A percentile compares a stretch with the other conserved stretches of the same genome.
phyloP scores from a whole-genome alignment of 768 basidiomycete species.

The Lentinula sp. region DNA sequence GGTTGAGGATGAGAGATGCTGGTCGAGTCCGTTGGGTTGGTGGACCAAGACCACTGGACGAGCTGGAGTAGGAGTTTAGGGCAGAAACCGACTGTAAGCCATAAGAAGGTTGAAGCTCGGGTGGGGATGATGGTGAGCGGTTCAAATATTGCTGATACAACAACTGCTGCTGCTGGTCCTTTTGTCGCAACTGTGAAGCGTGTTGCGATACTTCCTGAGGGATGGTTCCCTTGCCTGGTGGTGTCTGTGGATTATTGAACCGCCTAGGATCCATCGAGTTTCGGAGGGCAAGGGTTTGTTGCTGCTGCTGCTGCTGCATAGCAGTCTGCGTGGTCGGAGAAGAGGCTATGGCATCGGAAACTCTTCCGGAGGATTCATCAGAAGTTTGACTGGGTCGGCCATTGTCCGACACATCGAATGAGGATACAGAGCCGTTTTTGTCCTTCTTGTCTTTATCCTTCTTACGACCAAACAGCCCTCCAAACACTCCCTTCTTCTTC shows the following conservation, averaged over 20 bases:
- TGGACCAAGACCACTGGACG: conserved; percentile 43
- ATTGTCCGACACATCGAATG: conserved; percentile 43
- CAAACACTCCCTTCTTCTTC: conserved; percentile 71
- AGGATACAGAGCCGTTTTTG: conserved; percentile 35
- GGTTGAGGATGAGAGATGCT: conserved; percentile 69
- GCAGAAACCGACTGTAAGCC: conserved; percentile 73
- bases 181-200: conserved; percentile 72
- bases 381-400: conserved; percentile 35
- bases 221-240: conserved; percentile 18
- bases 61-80: conserved; percentile 38
- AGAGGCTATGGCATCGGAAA: conserved; percentile 24
- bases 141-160: conserved; percentile 88
- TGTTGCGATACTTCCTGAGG: conserved; percentile 52
- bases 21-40: conserved; percentile 58
- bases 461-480: conserved; percentile 67
- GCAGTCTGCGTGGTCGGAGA: conserved; percentile 50
- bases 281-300: conserved; percentile 21
- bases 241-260: conserved; percentile 14
- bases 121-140: conserved; percentile 73
- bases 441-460: conserved; percentile 59
- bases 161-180: conserved; percentile 84
- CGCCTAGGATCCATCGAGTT: conserved; percentile 23
- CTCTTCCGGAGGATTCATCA: conserved; percentile 54
- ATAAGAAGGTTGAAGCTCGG: conserved; percentile 68
- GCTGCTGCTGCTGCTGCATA: conserved; percentile 54